Base-by-base conservation (phyloP, 306 rosid species). In the Prunus fruticosa region DNA sequence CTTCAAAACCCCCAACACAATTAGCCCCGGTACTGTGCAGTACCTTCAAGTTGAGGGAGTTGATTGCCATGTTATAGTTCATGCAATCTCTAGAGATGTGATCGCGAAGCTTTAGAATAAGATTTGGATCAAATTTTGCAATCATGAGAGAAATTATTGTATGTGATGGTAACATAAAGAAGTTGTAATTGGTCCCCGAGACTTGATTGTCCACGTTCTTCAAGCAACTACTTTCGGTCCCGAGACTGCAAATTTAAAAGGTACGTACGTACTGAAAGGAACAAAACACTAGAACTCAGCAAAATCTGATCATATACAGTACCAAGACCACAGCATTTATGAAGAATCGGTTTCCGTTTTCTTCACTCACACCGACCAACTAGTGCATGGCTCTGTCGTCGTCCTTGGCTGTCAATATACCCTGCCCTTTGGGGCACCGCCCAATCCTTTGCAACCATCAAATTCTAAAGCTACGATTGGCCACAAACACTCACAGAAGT, bases 401-500 rank as follows among this genome's bases (percentile, higher is more conserved):
- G 49, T 5, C 15, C 54, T 6, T 67, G 18, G 56, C 7, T 14
- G 14, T 71, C 50, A 53, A 71, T 52, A 32, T 71, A 5, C 32
- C 75, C 50, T 53, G 38, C n/a, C 49, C 2, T 54, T 32, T 34
- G 51, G 75, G 64, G 75, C 75, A 71, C 63, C 74, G 74, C 74
- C 74, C 74, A 18, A 19, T 27, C 11, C 5, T 16, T 49, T 49
- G 7, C 22, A 11, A 38, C 66, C 66, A 61, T 14, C 16, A 27
- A 12, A 61, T 61, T 54, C 20, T 9, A 54, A n/a, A n/a, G 19
- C 8, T 2, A 51, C n/a, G 2, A 34, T 34, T 34, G 41, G 41
- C 8, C 2, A 34, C 8, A 34, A 0, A 34, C 41, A 34, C 41
- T 34, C 41, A 34, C 8, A 34, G 41, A 34, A 34, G 41, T 32